These are phyloP conservation scores for Penicillium steckii DNA, from an alignment of 495 filamentous ascomycete species.

Conservation along the genomic window DNA sequence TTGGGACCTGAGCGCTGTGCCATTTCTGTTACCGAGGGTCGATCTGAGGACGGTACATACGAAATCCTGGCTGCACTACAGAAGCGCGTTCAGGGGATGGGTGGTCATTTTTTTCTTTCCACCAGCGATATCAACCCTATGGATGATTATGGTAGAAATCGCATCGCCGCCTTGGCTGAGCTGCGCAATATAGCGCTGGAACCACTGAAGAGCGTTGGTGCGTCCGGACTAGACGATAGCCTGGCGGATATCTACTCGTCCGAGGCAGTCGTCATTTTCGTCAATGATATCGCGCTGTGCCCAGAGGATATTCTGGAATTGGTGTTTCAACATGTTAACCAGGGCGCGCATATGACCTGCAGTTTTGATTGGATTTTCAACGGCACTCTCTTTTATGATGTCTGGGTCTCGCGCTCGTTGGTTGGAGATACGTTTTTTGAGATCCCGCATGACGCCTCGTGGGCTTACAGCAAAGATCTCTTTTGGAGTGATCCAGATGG, in stretches of 20 bases:
- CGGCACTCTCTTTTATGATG: slow-evolving; percentile 47
- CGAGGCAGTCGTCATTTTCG: slow-evolving; percentile 45
- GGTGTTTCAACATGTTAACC: slow-evolving; percentile 39
- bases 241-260: slow-evolving; percentile 10
- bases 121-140: slow-evolving; percentile 37
- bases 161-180: slow-evolving; percentile 39
- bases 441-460: slow-evolving; percentile 44
- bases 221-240: slow-evolving; percentile 5
- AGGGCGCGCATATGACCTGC: slow-evolving; percentile 51
- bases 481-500: slow-evolving; percentile 42
- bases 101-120: slow-evolving; percentile 32
- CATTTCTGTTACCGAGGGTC: slow-evolving; percentile 49
- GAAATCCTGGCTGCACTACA: slow-evolving; percentile 41
- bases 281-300: slow-evolving; percentile 51
- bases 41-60: slow-evolving; percentile 49
- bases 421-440: slow-evolving; percentile 50
- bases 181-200: slow-evolving; percentile 47
- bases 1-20: slow-evolving; percentile 47
- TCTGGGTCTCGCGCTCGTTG: slow-evolving; percentile 50
- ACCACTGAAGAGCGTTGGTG: slow-evolving; percentile 24
- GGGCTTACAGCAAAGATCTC: slow-evolving; percentile 40
- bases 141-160: slow-evolving; percentile 15
- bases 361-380: slow-evolving; percentile 53
- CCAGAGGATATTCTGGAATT: slow-evolving; percentile 55
- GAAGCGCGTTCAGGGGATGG: slow-evolving; percentile 30